Evolutionary conservation across 176 grass and related monocot species (phyloP).

Genomic region (Hyparrhenia diplandra): DNA sequence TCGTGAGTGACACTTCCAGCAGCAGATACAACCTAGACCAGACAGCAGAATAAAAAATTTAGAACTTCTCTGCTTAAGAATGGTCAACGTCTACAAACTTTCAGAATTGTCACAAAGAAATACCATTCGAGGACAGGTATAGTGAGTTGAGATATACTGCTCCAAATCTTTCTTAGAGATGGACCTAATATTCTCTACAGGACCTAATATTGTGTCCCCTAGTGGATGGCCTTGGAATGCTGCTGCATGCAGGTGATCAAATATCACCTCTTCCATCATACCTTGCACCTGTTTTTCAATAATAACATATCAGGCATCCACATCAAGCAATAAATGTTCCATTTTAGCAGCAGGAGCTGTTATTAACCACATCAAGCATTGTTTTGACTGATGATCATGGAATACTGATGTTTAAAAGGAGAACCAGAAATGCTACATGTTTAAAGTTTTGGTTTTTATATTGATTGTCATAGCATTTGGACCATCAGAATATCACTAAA

Average conservation of each 20-base stretch:
- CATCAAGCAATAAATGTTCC: background rate
- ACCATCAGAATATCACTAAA: background rate
- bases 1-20: conserved; percentile 81
- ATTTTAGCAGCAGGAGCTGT: background rate
- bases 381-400: background rate
- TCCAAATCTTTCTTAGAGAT: conserved; percentile 72
- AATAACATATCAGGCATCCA: conserved; percentile 34
- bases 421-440: background rate
- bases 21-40: conserved; percentile 84
- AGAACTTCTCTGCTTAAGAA: background rate
- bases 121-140: conserved; percentile 92
- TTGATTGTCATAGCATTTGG: background rate
- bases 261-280: conserved; percentile 94
- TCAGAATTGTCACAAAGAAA: background rate
- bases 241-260: conserved; percentile 91
- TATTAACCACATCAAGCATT: background rate
- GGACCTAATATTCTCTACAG: conserved; percentile 69
- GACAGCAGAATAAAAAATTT: background rate
- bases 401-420: background rate
- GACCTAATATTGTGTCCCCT: conserved; percentile 95
- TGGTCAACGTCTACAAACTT: background rate
- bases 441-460: background rate
- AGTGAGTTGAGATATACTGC: conserved; percentile 89
- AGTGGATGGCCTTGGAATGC: conserved; percentile 80
- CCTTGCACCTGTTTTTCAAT: conserved; percentile 76